phyloP scores from a whole-genome alignment of 257 asterid species.

The Petrea volubilis region DNA sequence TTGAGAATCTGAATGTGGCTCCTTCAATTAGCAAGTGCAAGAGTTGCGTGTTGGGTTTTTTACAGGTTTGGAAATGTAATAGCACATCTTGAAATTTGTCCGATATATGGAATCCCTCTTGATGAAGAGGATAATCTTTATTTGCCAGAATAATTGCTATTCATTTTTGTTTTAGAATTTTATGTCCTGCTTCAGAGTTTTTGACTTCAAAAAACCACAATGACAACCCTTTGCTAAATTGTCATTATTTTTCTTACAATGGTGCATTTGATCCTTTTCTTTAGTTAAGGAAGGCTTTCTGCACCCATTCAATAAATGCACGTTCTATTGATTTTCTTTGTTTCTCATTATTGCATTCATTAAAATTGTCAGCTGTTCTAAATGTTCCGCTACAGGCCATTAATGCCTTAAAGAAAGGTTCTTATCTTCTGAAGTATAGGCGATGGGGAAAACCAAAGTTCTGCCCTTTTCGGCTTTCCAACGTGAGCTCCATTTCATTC shows the following conservation, averaged over 20 bases:
- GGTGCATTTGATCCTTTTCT: not conserved
- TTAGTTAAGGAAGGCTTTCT: not conserved
- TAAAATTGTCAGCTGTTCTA: not conserved
- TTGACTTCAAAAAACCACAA: not conserved
- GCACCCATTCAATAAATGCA: not conserved
- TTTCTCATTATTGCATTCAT: constrained; percentile 16
- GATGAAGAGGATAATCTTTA: not conserved
- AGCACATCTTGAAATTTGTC: not conserved
- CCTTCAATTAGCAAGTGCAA: not conserved
- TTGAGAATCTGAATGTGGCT: not conserved
- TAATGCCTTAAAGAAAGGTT: constrained; percentile 60
- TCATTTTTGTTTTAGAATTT: constrained; percentile 11
- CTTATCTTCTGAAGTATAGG: constrained; percentile 72
- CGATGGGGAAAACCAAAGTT: constrained; percentile 78
- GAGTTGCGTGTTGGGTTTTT: not conserved
- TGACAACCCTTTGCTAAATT: not conserved
- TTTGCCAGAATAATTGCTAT: not conserved
- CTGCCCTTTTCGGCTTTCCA: constrained; percentile 70
- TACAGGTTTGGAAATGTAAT: not conserved
- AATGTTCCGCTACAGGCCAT: constrained; percentile 55
- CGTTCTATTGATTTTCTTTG: constrained; percentile 7
- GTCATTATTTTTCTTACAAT: constrained; percentile 1
- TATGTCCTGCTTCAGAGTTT: constrained; percentile 2
- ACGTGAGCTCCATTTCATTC: constrained; percentile 37
- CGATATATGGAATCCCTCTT: constrained; percentile 3